Evolutionary conservation across 2,329 filamentous ascomycete genomes (phyloP), one percentile per base, ranked within the genome.

Genomic region (Fonsecaea erecta): DNA sequence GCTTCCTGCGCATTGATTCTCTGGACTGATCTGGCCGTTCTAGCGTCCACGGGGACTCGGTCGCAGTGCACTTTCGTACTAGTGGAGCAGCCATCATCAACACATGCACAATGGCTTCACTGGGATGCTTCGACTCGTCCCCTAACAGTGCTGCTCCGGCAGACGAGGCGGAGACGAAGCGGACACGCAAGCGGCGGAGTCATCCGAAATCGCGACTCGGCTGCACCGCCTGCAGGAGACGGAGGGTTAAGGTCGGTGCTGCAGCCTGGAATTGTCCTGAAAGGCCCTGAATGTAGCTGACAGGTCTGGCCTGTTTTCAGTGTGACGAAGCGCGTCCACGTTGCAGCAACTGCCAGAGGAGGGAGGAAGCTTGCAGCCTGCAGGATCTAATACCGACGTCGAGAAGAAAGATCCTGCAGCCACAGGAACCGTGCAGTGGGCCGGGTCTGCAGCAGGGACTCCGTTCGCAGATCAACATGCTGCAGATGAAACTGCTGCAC

Each of bases 181-280:
- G n/a, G 11, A 26, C 28, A 6, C 48, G 21, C 21, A 26, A 26
- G 18, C 60, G 85, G 87, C 77, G 54, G 6, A 26, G 34, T 28
- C 54, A 57, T 57, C 24, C 32, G 14, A 57, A 57, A 37, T 57
- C 54, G 16, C 2, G 54, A 7, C 34, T 2, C 14, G 54, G 54
- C 16, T 57, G 54, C 34, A 34, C n/a, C 24, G 14, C 32, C 28
- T 57, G 54, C 30, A 57, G 34, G 54, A 37, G 16, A 24, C 32
- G 54, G 14, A 57, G 34, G 32, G 54, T 57, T 5, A 57, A 57
- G 54, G 54, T 35, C 24, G 21, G 54, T 37, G 14, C 37, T 3
- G 37, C 14, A n/a, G 37, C 54, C 32, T 26, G 16, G 12, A 34
- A 5, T 3, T 3, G 54, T 40, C 32, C 54, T 37, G 54, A n/a